Percentiles rank a stretch among this genome's conserved stretches.
phyloP scores from a whole-genome alignment of 2,329 filamentous ascomycete genomes.

The Ophiostoma sp. region DNA sequence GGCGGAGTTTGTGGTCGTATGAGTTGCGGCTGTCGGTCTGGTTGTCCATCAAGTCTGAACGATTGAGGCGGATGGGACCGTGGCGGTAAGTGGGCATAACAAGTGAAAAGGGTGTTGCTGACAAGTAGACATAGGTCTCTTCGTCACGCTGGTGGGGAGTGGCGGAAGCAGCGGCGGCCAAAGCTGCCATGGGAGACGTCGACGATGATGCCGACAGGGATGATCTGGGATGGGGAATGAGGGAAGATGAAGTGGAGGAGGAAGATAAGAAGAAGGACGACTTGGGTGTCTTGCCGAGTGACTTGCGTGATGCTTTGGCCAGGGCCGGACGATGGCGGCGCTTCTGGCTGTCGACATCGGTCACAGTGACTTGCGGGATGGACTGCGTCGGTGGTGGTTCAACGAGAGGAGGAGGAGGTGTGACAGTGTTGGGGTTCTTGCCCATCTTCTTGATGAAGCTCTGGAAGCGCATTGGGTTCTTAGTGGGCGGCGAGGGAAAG shows the following conservation, averaged over 20 bases:
- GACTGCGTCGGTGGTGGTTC: slow-evolving; percentile 33
- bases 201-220: neutral
- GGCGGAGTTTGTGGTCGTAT: neutral
- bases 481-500: slow-evolving; percentile 39
- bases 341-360: slow-evolving; percentile 22
- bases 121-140: slow-evolving; percentile 47
- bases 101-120: slow-evolving; percentile 51
- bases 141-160: slow-evolving; percentile 22
- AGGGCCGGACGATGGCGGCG: neutral
- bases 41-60: slow-evolving; percentile 39
- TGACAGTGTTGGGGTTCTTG: slow-evolving; percentile 22
- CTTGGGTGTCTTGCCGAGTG: neutral
- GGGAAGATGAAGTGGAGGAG: neutral
- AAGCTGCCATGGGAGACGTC: slow-evolving; percentile 6
- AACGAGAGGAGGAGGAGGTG: neutral
- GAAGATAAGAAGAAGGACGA: slow-evolving; percentile 8
- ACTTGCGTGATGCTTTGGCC: neutral
- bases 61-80: slow-evolving; percentile 55
- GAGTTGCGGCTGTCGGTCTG: slow-evolving; percentile 27
- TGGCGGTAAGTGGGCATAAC: slow-evolving; percentile 54
- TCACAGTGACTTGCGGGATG: slow-evolving; percentile 45
- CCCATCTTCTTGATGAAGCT: slow-evolving; percentile 15
- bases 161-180: neutral
- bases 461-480: slow-evolving; percentile 33
- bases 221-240: neutral